Evolutionary conservation across 257 asterid genomes (phyloP), one percentile per base, ranked within the genome.

Genomic region (Nicotiana knightiana): DNA sequence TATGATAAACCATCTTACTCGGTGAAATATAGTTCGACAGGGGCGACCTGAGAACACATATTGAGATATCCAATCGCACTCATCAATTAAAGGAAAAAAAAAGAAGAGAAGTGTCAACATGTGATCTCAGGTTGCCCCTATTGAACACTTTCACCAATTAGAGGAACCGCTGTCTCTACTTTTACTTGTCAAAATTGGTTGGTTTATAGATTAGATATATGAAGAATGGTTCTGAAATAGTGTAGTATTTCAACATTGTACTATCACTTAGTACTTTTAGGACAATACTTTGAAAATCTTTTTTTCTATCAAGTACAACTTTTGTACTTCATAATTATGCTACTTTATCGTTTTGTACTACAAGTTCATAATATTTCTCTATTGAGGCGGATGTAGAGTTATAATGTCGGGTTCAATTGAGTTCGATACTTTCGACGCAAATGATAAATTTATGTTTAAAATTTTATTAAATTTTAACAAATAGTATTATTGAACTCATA

Each of bases 31-130:
- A 75, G 1, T 51, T 75, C 80, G 0, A 75, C 46, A 26, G 63
- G 80, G 63, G 80, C 46, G 9, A 75, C 80, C 80, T 75, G 80
- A 75, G 63, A 75, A 75, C 80, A 75, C 63, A 75, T 51, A 21
- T 15, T 51, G 3, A 70, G 12, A 70, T n/a, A 68, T 26, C 0
- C 3, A 68, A 37, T 5, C 35, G n/a, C 3, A 0, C 57, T 4
- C 9, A 16, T 0, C 0, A 67, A 67, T 17, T 57, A 5, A 17
- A 57, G 3, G 21, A 61, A 21, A 5, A 28, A 33, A 4, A n/a
- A 68, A 0, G 3, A 28, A 3, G 3, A 67, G 0, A 39, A 66
- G 3, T 70, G 0, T 0, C 59, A 71, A 73, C 46, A 75, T 75
- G 80, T 75, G 80, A 75, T 75, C 63, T 75, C 80, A 75, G 6